Evolutionary conservation across 2,329 filamentous ascomycete genomes (phyloP).

Genomic region (Cordyceps farinosa): DNA sequence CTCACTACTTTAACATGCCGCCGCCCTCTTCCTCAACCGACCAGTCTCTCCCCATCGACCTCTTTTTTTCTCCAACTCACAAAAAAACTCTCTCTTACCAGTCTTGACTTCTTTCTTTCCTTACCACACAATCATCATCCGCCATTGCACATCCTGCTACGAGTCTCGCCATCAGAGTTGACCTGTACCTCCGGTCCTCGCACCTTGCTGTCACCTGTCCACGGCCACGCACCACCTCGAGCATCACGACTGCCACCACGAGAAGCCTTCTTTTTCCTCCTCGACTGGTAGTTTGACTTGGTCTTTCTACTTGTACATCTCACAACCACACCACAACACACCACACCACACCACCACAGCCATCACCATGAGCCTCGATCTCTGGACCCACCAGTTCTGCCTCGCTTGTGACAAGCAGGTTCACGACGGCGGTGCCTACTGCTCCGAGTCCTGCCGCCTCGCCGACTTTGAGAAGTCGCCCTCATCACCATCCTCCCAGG

Average conservation of each 20-base stretch:
- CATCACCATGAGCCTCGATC: constrained; percentile 51
- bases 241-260: constrained; percentile 9
- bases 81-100: background rate
- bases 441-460: constrained; percentile 85
- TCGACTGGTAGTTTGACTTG: background rate
- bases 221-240: background rate
- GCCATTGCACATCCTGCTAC: background rate
- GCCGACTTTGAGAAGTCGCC: constrained; percentile 75
- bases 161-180: background rate
- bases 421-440: constrained; percentile 78
- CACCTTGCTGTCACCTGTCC: background rate
- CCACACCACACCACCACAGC: constrained; percentile 21
- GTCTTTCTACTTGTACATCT: background rate
- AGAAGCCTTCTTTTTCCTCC: background rate
- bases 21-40: constrained; percentile 12
- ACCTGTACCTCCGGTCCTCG: background rate
- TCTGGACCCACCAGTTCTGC: constrained; percentile 90
- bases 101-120: background rate
- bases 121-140: background rate
- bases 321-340: background rate
- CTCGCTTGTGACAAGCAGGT: constrained; percentile 78
- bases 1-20: constrained; percentile 14
- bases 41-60: background rate
- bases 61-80: background rate
- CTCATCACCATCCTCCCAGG: constrained; percentile 53